These are phyloP conservation scores for Glonium stellatum DNA, from an alignment of 495 filamentous ascomycete genomes.

Conservation along the genomic window DNA sequence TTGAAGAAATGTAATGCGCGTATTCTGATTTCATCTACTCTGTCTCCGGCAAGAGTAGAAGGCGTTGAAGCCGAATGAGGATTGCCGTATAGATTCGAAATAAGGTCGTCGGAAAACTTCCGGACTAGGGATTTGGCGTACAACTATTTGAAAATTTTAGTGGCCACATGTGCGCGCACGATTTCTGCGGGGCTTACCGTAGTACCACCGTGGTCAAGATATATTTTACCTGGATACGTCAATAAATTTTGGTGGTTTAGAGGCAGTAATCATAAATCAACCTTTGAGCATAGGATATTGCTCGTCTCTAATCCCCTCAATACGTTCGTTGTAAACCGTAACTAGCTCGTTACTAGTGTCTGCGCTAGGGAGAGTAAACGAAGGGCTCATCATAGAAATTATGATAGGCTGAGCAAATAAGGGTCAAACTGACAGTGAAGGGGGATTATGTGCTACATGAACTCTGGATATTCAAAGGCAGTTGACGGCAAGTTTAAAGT, in stretches of 20 bases:
- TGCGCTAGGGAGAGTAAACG: not conserved
- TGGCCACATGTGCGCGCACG: not conserved
- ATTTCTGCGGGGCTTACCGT: constrained; percentile 36
- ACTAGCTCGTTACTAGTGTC: not conserved
- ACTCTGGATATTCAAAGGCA: too few relatives aligned
- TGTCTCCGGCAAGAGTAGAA: constrained; percentile 53
- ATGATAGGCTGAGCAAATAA: not conserved
- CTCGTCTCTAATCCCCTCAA: constrained; percentile 34
- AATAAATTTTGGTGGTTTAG: not conserved
- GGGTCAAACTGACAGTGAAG: too few relatives aligned
- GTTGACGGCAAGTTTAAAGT: too few relatives aligned
- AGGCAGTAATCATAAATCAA: constrained; percentile 9
- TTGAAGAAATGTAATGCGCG: constrained; percentile 56
- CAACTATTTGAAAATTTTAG: constrained; percentile 32
- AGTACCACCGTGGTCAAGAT: constrained; percentile 72
- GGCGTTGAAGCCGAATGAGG: constrained; percentile 67
- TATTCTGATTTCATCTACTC: constrained; percentile 53
- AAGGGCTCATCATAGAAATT: not conserved
- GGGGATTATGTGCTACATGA: too few relatives aligned
- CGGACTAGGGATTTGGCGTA: constrained; percentile 58
- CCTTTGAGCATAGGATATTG: constrained; percentile 44
- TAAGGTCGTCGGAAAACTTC: constrained; percentile 51
- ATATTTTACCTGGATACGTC: constrained; percentile 38
- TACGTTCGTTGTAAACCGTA: constrained; percentile 7
- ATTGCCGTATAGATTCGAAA: constrained; percentile 60